Percentiles rank a stretch among this genome's conserved stretches.
These are phyloP conservation scores for Aspergillus luchuensis DNA, from an alignment of 2,329 filamentous ascomycete species.

Conservation along the genomic window DNA sequence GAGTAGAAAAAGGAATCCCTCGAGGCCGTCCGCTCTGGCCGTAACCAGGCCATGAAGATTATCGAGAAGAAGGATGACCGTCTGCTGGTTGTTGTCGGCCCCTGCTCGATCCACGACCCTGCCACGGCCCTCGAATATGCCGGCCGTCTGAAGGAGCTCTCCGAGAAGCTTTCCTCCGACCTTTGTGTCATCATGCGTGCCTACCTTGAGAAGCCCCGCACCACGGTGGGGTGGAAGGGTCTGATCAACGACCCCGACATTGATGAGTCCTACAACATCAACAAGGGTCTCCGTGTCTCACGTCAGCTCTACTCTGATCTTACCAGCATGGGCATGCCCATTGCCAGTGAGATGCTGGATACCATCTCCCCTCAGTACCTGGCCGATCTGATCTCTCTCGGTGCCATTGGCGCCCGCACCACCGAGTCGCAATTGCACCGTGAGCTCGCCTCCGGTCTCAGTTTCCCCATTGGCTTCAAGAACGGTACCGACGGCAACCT, in stretches of 20 bases:
- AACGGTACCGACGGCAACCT: constrained; percentile 96
- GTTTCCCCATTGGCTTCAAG: constrained; percentile 99
- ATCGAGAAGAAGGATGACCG: constrained; percentile 77
- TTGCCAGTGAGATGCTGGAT: constrained; percentile 97
- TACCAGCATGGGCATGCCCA: constrained; percentile 84
- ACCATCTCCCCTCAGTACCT: constrained; percentile 98
- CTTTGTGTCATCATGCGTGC: constrained; percentile 95
- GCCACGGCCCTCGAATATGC: constrained; percentile 86
- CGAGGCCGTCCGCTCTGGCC: constrained; percentile 46
- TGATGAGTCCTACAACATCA: constrained; percentile 96
- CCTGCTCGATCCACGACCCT: constrained; percentile 97
- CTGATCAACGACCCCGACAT: constrained; percentile 99
- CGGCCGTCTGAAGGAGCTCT: constrained; percentile 71
- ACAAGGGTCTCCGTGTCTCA: constrained; percentile 93
- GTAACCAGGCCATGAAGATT: constrained; percentile 66
- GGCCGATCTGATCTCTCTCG: constrained; percentile 91
- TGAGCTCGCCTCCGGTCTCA: constrained; percentile 90
- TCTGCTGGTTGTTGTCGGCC: constrained; percentile 90
- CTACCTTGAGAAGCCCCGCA: constrained; percentile 98
- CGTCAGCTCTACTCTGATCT: constrained; percentile 91
- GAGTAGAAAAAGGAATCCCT: constrained; percentile 43
- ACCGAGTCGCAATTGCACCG: constrained; percentile 96
- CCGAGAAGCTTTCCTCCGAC: constrained; percentile 78
- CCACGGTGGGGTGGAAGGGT: constrained; percentile 98
- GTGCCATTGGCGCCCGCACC: constrained; percentile 92